Percentiles rank a stretch among this genome's conserved stretches.
phyloP scores from a whole-genome alignment of 441 rosid genomes.

The Mallotus japonicus region DNA sequence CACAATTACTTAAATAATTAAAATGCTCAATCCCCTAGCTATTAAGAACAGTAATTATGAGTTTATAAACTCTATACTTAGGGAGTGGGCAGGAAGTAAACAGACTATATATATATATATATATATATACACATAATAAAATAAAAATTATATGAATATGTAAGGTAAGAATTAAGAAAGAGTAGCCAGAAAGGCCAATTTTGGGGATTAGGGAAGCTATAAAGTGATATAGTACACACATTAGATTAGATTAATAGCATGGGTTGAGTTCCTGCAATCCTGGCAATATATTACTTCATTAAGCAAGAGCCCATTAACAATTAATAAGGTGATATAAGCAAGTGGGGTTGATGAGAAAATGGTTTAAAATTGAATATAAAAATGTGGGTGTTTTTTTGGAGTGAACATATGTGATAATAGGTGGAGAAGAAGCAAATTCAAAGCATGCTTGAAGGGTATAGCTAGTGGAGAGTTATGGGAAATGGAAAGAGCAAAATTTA shows the following conservation, averaged over 20 bases:
- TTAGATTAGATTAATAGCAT: slow-evolving; percentile 20
- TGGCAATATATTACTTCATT: slow-evolving; percentile 21
- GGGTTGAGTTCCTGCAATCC: slow-evolving; percentile 42
- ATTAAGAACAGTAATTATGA: slow-evolving; percentile 40
- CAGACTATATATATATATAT: slow-evolving; percentile 5
- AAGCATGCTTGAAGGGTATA: slow-evolving; percentile 17
- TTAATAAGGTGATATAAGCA: slow-evolving; percentile 9
- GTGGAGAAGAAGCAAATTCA: slow-evolving; percentile 22
- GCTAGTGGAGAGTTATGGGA: too few species aligned
- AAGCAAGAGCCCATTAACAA: background rate
- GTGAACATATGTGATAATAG: slow-evolving; percentile 18
- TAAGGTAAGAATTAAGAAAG: background rate
- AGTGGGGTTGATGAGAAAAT: slow-evolving; percentile 28
- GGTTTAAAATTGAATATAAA: background rate
- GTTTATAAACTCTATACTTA: slow-evolving; percentile 55
- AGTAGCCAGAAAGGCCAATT: slow-evolving; percentile 30
- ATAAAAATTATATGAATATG: too few species aligned
- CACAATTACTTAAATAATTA: slow-evolving; percentile 27
- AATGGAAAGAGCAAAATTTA: too few species aligned
- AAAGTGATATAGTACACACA: background rate
- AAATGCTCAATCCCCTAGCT: slow-evolving; percentile 25
- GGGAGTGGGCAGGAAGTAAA: slow-evolving; percentile 46
- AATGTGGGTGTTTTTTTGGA: background rate
- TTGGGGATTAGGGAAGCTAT: slow-evolving; percentile 36
- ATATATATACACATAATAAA: too few species aligned